Percentiles rank a stretch among this genome's conserved stretches.
These are phyloP conservation scores for Salix brachista DNA, from an alignment of 345 rosid species.

Conservation along the genomic window DNA sequence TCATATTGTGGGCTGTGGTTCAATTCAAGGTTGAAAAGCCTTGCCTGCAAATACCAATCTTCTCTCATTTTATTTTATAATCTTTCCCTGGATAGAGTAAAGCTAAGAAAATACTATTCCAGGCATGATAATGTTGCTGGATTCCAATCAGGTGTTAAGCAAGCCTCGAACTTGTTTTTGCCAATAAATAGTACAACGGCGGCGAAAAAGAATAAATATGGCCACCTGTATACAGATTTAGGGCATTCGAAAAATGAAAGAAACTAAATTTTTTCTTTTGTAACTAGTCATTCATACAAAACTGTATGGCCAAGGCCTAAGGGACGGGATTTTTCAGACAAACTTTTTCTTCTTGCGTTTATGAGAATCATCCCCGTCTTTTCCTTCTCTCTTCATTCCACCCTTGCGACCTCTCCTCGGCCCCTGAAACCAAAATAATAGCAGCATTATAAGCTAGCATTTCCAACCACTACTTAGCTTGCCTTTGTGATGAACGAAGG, in stretches of 20 bases:
- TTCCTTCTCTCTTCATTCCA: slow-evolving; percentile 29
- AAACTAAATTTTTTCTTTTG: background rate
- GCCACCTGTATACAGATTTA: too few relatives aligned
- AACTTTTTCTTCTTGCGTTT: slow-evolving; percentile 36
- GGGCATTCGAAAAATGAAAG: background rate
- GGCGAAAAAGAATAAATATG: too few relatives aligned
- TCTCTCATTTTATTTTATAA: too few relatives aligned
- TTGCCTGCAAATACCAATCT: too few relatives aligned
- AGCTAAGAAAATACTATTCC: too few relatives aligned
- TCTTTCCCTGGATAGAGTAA: too few relatives aligned
- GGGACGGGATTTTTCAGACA: background rate
- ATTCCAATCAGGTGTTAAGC: background rate
- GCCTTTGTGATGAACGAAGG: too few relatives aligned
- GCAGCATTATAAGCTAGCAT: background rate
- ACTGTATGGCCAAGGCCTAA: background rate
- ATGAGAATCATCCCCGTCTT: slow-evolving; percentile 11
- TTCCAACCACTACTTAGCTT: background rate
- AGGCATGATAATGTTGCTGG: background rate
- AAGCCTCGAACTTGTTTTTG: background rate
- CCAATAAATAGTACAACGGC: too few relatives aligned
- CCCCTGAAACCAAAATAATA: slow-evolving; percentile 22
- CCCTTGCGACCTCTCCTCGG: slow-evolving; percentile 30
- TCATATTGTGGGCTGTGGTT: too few relatives aligned
- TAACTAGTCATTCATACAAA: slow-evolving; percentile 4
- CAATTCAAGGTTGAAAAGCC: too few relatives aligned